Conservation (phyloP, 441 rosid genomes). For the California macrophylla region DNA sequence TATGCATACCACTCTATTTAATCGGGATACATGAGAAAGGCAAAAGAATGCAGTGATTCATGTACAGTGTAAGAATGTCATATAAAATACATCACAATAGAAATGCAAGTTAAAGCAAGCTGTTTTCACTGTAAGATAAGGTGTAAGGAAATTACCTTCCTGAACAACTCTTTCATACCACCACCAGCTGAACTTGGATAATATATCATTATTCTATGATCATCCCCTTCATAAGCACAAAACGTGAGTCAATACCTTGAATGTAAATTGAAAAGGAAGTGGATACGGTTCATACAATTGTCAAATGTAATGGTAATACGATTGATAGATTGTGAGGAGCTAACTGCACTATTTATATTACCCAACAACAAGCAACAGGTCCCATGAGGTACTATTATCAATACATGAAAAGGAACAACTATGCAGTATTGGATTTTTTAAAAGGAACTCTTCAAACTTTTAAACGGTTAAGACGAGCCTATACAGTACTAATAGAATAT, state of each 20-base stretch:
- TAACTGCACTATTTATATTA: not conserved
- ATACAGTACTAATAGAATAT: not conserved
- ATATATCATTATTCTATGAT: slow-evolving; percentile 97
- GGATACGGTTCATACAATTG: not conserved
- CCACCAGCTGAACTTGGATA: slow-evolving; percentile 99
- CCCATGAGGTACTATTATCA: not conserved
- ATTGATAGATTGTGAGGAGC: not conserved
- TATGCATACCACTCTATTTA: not conserved
- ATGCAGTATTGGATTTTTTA: not conserved
- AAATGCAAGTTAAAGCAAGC: not conserved
- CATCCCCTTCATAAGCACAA: slow-evolving; percentile 60
- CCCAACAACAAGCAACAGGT: not conserved
- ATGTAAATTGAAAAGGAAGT: slow-evolving; percentile 16
- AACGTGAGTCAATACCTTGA: slow-evolving; percentile 11
- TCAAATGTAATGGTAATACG: slow-evolving; percentile 7
- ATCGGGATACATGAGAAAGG: not conserved
- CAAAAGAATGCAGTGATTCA: not conserved
- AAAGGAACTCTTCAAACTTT: not conserved
- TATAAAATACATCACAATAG: not conserved
- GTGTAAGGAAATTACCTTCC: slow-evolving; percentile 51
- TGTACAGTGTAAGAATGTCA: not conserved
- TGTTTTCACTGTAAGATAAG: not conserved
- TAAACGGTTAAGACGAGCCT: not conserved
- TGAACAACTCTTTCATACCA: slow-evolving; percentile 97
- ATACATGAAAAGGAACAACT: not conserved